phyloP scores from a whole-genome alignment of 2,329 filamentous ascomycete genomes.

The Apiospora malaysiana region DNA sequence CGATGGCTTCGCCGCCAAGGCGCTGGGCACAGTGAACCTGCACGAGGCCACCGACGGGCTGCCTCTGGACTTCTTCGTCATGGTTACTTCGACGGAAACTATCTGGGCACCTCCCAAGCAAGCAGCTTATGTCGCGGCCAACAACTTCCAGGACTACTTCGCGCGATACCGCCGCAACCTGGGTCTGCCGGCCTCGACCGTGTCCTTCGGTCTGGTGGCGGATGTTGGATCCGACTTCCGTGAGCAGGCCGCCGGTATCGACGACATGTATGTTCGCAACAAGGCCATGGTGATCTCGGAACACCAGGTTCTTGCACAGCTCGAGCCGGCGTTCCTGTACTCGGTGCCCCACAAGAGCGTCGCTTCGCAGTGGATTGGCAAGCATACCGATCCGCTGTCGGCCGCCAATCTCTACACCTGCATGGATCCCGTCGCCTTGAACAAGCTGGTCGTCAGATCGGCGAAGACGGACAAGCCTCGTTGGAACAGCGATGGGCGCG shows the following conservation, averaged over 20 bases:
- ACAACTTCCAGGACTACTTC: constrained; percentile 38
- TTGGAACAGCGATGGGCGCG: constrained; percentile 37
- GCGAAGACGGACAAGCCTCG: constrained; percentile 20
- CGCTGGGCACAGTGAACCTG: constrained; percentile 4
- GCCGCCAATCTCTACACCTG: constrained; percentile 33
- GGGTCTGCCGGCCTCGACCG: constrained; percentile 34
- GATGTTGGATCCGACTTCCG: constrained; percentile 27
- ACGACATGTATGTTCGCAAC: constrained; percentile 29
- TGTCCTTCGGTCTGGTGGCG: constrained; percentile 31
- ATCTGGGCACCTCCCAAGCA: constrained; percentile 30
- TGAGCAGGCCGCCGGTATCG: neutral
- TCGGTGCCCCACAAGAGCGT: constrained; percentile 8
- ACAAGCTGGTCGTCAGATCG: constrained; percentile 24
- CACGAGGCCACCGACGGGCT: constrained; percentile 16
- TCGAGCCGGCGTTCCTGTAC: constrained; percentile 35
- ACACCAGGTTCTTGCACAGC: constrained; percentile 30
- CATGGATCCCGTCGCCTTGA: constrained; percentile 35
- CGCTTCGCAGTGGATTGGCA: constrained; percentile 25
- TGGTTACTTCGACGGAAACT: constrained; percentile 29
- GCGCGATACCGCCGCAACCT: constrained; percentile 32
- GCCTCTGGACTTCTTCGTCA: constrained; percentile 37
- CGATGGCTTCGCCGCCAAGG: constrained; percentile 12
- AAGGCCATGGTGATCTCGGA: constrained; percentile 29
- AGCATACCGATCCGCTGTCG: constrained; percentile 33
- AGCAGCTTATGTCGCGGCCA: constrained; percentile 35